Base-by-base conservation (phyloP, 768 basidiomycete genomes). In the Boletus subcaerulescens region DNA sequence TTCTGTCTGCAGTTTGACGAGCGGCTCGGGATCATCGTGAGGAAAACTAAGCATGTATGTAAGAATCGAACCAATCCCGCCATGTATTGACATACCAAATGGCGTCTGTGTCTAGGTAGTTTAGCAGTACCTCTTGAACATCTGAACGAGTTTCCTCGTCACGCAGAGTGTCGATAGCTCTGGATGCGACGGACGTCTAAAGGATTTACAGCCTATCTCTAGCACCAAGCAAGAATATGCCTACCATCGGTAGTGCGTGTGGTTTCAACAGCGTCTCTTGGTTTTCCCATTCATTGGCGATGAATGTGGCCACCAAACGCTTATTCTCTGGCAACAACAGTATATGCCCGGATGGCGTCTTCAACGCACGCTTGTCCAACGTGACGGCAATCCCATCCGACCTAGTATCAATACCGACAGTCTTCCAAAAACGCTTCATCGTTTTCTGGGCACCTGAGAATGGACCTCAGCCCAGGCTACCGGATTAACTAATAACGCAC, bases 211-310 rank as follows among this genome's bases (percentile, higher is more conserved):
- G 56, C 42, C 35, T 8, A n/a, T 36, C 44, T 49, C 31, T n/a
- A 43, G 54, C 18, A 35, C 35, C 7, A n/a, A 42, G 41, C 43
- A 24, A 45, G 13, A 49, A 44, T 17, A 60, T 8, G 8, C 77
- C 50, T 67, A 97, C 96, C 82, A 97, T 83, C 15, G 97, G 94
- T 24, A 99, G 74, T 1, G 93, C 88, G 70, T 96, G 91, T 24
- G 89, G 89, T 71, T 95, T 98, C 58, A 98, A 67, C 2, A 95
- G 64, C 6, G 76, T 86, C 54, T 85, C 85, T 72, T 98, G 96
- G 65, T 87, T 89, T 64, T 99, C 94, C 97, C 97, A 99, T 75
- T 99, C 97, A 52, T 89, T 81, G 18, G 94, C 97, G 62, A 98
- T 85, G 53, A 97, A 78, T 2, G 91, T 78, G 2, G 95, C 93